phyloP scores from a whole-genome alignment of 805 yeast genomes.

The Starmera pachycereana region DNA sequence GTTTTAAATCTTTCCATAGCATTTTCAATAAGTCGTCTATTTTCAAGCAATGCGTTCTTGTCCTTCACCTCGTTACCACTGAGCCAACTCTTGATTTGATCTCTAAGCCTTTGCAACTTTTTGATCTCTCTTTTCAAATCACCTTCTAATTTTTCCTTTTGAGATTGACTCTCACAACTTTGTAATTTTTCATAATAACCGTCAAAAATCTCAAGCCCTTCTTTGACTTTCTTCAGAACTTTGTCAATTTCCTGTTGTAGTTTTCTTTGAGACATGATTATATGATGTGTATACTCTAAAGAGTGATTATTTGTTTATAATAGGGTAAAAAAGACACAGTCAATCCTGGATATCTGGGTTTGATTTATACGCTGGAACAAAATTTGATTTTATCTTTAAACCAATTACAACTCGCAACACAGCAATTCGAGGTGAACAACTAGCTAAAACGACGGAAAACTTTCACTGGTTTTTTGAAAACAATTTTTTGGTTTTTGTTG shows the following conservation, averaged over 20 bases:
- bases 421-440: too few relatives aligned
- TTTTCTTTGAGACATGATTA: slow-evolving; percentile 35
- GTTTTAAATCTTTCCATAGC: slow-evolving; percentile 96
- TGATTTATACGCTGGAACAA: too few relatives aligned
- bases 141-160: slow-evolving; percentile 85
- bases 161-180: slow-evolving; percentile 72
- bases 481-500: too few relatives aligned
- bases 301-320: too few relatives aligned
- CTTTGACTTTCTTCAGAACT: slow-evolving; percentile 55
- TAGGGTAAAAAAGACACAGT: too few relatives aligned
- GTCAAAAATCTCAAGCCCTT: slow-evolving; percentile 68
- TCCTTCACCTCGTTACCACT: slow-evolving; percentile 87
- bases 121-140: slow-evolving; percentile 93
- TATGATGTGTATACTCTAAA: too few relatives aligned
- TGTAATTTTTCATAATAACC: slow-evolving; percentile 77
- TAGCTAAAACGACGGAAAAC: too few relatives aligned
- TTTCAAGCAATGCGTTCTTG: slow-evolving; percentile 70
- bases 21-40: slow-evolving; percentile 53
- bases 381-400: too few relatives aligned
- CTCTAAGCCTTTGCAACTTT: slow-evolving; percentile 85
- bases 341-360: too few relatives aligned
- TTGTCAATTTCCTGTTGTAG: slow-evolving; percentile 75
- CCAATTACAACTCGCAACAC: too few relatives aligned
- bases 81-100: slow-evolving; percentile 92
- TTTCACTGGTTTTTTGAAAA: too few relatives aligned